Conservation (phyloP, 2,329 filamentous ascomycete genomes). For the Hymenotorrendiella dingleyae region DNA sequence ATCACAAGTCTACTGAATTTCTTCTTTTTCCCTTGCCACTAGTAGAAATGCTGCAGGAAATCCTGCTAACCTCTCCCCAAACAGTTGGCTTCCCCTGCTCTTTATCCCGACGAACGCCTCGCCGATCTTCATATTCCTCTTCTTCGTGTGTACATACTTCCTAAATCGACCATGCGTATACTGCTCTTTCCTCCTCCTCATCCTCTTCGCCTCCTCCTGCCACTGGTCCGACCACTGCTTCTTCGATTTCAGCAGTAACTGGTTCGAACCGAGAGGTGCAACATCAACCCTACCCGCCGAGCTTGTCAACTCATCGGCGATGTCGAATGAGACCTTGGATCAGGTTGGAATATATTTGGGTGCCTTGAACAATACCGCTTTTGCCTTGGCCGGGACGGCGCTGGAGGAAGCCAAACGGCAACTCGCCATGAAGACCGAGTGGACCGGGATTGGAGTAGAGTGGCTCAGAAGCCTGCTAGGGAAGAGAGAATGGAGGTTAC, state of each 20-base stretch:
- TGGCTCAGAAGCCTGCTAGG: conserved; percentile 81
- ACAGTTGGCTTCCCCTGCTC: conserved; percentile 80
- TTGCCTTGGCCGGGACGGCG: conserved; percentile 60
- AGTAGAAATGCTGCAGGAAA: too few relatives aligned
- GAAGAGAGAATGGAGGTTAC: conserved; percentile 80
- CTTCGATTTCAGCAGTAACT: conserved; percentile 85
- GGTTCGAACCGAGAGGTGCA: conserved; percentile 72
- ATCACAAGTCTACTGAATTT: not conserved
- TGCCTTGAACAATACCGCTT: conserved; percentile 63
- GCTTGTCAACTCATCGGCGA: conserved; percentile 19
- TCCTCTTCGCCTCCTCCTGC: conserved; percentile 88
- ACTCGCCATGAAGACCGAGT: conserved; percentile 51
- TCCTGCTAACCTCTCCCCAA: conserved; percentile 17
- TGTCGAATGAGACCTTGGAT: conserved; percentile 29
- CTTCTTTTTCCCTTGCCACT: too few relatives aligned
- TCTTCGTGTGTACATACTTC: conserved; percentile 91
- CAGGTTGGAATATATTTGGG: conserved; percentile 30
- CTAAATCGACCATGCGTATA: conserved; percentile 96
- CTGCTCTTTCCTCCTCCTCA: conserved; percentile 90
- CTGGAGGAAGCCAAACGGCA: conserved; percentile 51
- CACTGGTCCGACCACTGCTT: conserved; percentile 88
- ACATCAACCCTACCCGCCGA: conserved; percentile 18
- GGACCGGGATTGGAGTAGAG: conserved; percentile 74
- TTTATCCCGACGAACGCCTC: conserved; percentile 85
- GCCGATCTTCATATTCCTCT: conserved; percentile 78